A percentile compares a stretch with the other conserved stretches of the same genome.
These are phyloP conservation scores for Cyphellophora europaea DNA, from an alignment of 2,329 filamentous ascomycete species.

Conservation along the genomic window DNA sequence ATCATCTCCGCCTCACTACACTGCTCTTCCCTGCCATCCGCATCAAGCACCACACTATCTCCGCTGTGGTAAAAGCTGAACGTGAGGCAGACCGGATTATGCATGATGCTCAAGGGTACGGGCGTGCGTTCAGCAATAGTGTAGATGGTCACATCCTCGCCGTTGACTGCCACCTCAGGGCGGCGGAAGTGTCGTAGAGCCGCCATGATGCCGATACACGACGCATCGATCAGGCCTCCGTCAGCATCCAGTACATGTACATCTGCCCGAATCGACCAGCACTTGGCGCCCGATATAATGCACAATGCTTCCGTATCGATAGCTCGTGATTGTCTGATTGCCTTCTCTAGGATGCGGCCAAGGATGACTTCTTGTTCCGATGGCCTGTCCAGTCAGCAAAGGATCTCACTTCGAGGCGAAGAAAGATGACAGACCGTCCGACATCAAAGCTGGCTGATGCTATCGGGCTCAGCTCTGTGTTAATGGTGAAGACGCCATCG, in stretches of 20 bases:
- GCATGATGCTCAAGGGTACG: conserved; percentile 80
- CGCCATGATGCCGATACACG: conserved; percentile 78
- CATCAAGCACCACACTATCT: conserved; percentile 33
- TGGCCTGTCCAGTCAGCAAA: conserved; percentile 39
- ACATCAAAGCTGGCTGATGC: conserved; percentile 82
- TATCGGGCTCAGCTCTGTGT: conserved; percentile 86
- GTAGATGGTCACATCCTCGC: conserved; percentile 76
- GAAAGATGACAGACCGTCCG: conserved; percentile 48
- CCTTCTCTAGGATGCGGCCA: conserved; percentile 84
- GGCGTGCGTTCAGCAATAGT: conserved; percentile 78
- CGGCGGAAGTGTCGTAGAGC: conserved; percentile 85
- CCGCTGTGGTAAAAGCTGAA: conserved; percentile 66
- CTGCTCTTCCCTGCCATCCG: conserved; percentile 41
- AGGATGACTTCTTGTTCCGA: conserved; percentile 79
- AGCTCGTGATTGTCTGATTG: conserved; percentile 81
- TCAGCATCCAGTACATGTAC: conserved; percentile 87
- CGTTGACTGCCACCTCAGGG: conserved; percentile 79
- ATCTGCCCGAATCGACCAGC: conserved; percentile 84
- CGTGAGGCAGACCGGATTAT: conserved; percentile 84
- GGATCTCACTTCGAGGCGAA: conserved; percentile 2
- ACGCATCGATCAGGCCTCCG: conserved; percentile 77
- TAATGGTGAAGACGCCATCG: conserved; percentile 89
- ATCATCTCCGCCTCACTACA: conserved; percentile 58
- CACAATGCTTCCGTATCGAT: conserved; percentile 94
- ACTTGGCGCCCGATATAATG: conserved; percentile 80